Base-by-base conservation (phyloP, 2,329 filamentous ascomycete genomes). In the Calonectria pseudoreteaudii region DNA sequence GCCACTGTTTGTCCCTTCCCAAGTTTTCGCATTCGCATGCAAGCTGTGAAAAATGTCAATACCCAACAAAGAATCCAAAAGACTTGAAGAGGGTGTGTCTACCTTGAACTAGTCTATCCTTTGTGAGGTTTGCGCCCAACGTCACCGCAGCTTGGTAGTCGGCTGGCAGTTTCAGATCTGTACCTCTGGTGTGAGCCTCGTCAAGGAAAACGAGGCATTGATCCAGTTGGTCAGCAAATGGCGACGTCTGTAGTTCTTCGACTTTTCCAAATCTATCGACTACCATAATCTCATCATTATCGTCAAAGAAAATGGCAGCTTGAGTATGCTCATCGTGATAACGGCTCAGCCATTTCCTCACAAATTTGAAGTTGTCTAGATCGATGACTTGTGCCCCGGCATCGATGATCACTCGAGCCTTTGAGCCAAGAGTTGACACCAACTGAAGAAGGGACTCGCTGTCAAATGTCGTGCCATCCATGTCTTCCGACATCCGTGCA, bases 321-420 rank as follows among this genome's bases (percentile, higher is more conserved):
- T 82, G 67, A 0, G 76, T 81, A 0, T 66, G 30, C 0, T 72
- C 50, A 1, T 68, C 30, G 13, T 65, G 68, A 3, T 73, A 62
- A 7, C 41, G 11, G 1, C 72, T 41, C 4, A 94, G 79, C 92
- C 92, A 94, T 1, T 76, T 70, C 10, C 76, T 75, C 0, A 91
- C 90, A 4, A 94, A 85, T 3, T 88, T 82, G 0, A 83, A 3
- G 74, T 94, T 94, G 20, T 84, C 86, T 0, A 92, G 82, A 36
- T 95, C 93, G 0, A 95, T 81, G 7, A 95, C 89, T 64, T 93
- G 91, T 0, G 94, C 93, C 0, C 94, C 93, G 0, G 94, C 93
- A 75, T 95, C 93, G 0, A 95, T 85, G 1, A 95, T 88, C 0
- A 95, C 92, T 0, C 88, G 86, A 0, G 90, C 85, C 0, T 83